Percentiles rank a stretch among this genome's conserved stretches.
Conservation (phyloP, 2,329 filamentous ascomycete species). For the Aspergillus cejpii region DNA sequence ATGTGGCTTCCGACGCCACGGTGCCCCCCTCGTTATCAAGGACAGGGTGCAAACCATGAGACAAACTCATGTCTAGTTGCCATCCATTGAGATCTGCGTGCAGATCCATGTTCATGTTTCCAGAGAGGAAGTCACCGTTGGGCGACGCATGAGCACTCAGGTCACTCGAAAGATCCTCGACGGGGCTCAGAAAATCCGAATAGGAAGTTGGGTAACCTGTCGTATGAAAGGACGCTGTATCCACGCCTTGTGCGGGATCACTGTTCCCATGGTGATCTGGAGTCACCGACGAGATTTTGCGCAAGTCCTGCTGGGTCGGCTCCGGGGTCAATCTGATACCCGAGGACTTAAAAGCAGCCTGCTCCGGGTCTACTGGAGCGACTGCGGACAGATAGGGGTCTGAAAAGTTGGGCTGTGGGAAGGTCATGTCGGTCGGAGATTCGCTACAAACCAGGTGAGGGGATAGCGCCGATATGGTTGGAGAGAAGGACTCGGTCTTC, state of each 20-base stretch:
- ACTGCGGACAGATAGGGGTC: constrained; percentile 38
- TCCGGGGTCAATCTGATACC: constrained; percentile 29
- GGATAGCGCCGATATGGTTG: constrained; percentile 18
- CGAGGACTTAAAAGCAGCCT: constrained; percentile 31
- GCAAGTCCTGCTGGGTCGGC: constrained; percentile 11
- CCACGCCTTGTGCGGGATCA: constrained; percentile 5
- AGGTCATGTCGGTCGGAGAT: constrained; percentile 22
- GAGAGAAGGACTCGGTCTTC: background rate
- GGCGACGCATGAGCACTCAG: constrained; percentile 26
- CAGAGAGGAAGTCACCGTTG: constrained; percentile 17
- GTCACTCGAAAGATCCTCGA: constrained; percentile 24
- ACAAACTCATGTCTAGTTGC: constrained; percentile 7
- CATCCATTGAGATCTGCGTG: constrained; percentile 10
- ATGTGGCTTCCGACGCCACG: constrained; percentile 5
- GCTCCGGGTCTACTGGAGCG: constrained; percentile 36
- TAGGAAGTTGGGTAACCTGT: constrained; percentile 18
- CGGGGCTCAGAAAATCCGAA: constrained; percentile 27
- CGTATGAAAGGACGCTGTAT: constrained; percentile 2
- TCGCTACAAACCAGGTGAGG: constrained; percentile 19
- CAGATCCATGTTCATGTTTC: constrained; percentile 17
- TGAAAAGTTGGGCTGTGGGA: constrained; percentile 29
- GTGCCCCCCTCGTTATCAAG: constrained; percentile 1
- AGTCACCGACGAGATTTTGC: constrained; percentile 13
- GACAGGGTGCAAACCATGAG: constrained; percentile 1
- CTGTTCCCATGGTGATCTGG: constrained; percentile 6